Evolutionary conservation across 1,284 basidiomycete genomes (phyloP).

Genomic region (Retiboletus flavoniger): DNA sequence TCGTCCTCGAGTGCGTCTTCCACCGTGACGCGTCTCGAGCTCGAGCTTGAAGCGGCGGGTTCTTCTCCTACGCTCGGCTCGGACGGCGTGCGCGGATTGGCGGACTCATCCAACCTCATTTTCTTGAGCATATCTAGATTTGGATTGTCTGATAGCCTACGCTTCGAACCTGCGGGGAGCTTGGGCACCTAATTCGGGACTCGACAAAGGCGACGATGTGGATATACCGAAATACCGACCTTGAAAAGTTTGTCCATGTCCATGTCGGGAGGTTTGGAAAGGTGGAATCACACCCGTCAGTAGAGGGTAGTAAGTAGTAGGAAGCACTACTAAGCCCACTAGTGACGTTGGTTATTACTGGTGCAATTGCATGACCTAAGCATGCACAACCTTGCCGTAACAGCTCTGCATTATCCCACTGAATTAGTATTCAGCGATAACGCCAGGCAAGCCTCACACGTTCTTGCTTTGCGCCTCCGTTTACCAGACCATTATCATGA

Average conservation of each 20-base stretch:
- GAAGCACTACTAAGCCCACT: not conserved
- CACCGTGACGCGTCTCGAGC: constrained; percentile 50
- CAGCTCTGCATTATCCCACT: no score
- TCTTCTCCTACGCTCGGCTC: constrained; percentile 26
- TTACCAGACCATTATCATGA: no score
- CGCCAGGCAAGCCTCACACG: no score
- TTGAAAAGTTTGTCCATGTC: constrained; percentile 83
- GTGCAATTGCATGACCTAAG: constrained; percentile 19
- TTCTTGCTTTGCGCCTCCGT: no score
- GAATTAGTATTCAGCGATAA: no score
- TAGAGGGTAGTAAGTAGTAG: not conserved
- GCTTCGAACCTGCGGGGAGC: constrained; percentile 64
- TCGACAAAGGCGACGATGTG: constrained; percentile 2
- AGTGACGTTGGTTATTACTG: not conserved
- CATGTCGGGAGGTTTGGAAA: constrained; percentile 43
- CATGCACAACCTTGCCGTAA: no score
- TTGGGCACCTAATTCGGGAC: constrained; percentile 58
- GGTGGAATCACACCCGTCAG: not conserved
- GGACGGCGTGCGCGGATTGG: constrained; percentile 5
- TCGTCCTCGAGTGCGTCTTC: constrained; percentile 56
- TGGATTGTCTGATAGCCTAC: constrained; percentile 81
- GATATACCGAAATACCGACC: constrained; percentile 38
- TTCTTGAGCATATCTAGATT: constrained; percentile 80
- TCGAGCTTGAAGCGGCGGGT: constrained; percentile 30
- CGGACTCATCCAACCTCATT: constrained; percentile 55